A percentile compares a stretch with the other conserved stretches of the same genome.
These are phyloP conservation scores for Lichtheimia ornata DNA, from an alignment of 371 early-diverging fungal species.

Conservation along the genomic window DNA sequence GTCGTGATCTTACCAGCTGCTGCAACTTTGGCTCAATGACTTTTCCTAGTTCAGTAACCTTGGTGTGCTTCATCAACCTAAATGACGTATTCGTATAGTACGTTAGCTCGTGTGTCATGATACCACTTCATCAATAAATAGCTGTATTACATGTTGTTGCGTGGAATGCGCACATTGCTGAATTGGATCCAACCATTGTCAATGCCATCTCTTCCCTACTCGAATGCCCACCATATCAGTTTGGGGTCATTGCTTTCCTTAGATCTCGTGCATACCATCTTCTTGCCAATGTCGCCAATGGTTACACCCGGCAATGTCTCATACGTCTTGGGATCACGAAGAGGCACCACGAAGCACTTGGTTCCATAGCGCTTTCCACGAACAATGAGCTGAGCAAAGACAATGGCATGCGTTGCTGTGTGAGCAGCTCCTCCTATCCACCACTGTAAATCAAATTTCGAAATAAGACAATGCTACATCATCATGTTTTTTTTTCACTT, in stretches of 20 bases:
- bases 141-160: slow-evolving; percentile 62
- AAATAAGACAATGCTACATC: no score
- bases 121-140: no score
- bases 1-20: slow-evolving; percentile 32
- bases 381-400: slow-evolving; percentile 80
- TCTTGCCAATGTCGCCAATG: slow-evolving; percentile 74
- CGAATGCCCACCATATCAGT: neutral
- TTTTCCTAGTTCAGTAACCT: slow-evolving; percentile 78
- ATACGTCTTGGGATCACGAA: slow-evolving; percentile 65
- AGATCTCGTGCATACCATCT: slow-evolving; percentile 49
- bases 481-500: neutral
- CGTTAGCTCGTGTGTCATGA: no score
- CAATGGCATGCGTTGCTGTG: slow-evolving; percentile 83
- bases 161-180: slow-evolving; percentile 78
- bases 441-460: slow-evolving; percentile 52
- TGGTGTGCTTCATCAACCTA: slow-evolving; percentile 85
- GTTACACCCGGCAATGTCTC: slow-evolving; percentile 59
- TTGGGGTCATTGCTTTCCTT: neutral
- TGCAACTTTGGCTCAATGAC: slow-evolving; percentile 68
- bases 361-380: slow-evolving; percentile 77
- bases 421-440: slow-evolving; percentile 95
- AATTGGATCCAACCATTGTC: slow-evolving; percentile 89
- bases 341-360: slow-evolving; percentile 74
- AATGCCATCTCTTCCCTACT: slow-evolving; percentile 70
- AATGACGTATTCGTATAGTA: no score